These are phyloP conservation scores for Coemansia furcata DNA, from an alignment of 192 early-diverging fungal species.

Conservation along the genomic window DNA sequence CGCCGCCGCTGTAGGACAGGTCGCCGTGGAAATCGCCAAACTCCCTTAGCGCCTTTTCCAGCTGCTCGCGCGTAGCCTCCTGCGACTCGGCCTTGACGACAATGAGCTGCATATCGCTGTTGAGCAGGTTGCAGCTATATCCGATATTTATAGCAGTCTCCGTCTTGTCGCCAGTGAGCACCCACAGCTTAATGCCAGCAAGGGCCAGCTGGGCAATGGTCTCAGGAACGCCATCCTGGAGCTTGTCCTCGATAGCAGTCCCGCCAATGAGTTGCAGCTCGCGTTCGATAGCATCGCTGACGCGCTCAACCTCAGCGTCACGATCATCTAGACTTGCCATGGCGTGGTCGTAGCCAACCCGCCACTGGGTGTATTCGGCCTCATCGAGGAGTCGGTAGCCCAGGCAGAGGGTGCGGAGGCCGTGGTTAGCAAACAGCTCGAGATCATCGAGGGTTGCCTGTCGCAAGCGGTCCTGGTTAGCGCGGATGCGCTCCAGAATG, in stretches of 20 bases:
- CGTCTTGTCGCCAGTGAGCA: slow-evolving; percentile 95
- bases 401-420: slow-evolving; percentile 86
- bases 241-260: slow-evolving; percentile 97
- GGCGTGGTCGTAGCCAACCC: slow-evolving; percentile 70
- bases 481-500: slow-evolving; percentile 78
- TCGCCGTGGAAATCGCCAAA: slow-evolving; percentile 56
- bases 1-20: slow-evolving; percentile 39
- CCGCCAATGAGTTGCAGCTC: slow-evolving; percentile 82
- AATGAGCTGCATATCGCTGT: slow-evolving; percentile 79
- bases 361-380: slow-evolving; percentile 71
- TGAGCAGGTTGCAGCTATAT: slow-evolving; percentile 87
- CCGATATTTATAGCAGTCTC: slow-evolving; percentile 99
- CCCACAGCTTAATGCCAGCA: slow-evolving; percentile 95
- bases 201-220: slow-evolving; percentile 78
- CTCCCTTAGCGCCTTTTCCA: slow-evolving; percentile 63
- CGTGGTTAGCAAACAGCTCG: slow-evolving; percentile 77
- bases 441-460: slow-evolving; percentile 73
- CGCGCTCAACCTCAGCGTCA: slow-evolving; percentile 75
- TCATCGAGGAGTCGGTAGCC: slow-evolving; percentile 72
- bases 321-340: slow-evolving; percentile 70
- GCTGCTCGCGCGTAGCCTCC: slow-evolving; percentile 61
- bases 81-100: slow-evolving; percentile 63
- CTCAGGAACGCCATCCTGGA: slow-evolving; percentile 97
- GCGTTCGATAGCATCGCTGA: slow-evolving; percentile 77
- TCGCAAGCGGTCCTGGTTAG: slow-evolving; percentile 66